Evolutionary conservation across 352 stramenopile genomes (phyloP), one percentile per base, ranked within the genome.

Genomic region (Blastocystis sp.): DNA sequence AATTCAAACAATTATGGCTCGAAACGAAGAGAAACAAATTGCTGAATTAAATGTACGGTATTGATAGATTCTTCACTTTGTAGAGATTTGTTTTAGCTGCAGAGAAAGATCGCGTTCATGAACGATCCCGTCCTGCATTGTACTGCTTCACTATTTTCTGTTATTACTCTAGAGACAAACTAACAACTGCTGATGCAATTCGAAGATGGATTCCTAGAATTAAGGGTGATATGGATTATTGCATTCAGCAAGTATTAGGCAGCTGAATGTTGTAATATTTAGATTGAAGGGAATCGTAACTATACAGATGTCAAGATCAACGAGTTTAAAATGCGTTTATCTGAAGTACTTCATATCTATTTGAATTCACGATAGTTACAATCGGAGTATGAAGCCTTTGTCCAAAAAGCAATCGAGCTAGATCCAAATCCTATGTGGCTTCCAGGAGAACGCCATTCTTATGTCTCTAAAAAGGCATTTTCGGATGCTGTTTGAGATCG

Each of bases 11-110:
- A 20, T 20, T 26, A 85, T 85, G 73, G 73, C 73, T 43, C 54
- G 73, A 85, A 85, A 85, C 63, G n/a, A 85, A 26, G 73, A 85
- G 53, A 85, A 85, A 37, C 73, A 85, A 24, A 64, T 64, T 45
- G 43, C 43, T 68, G 73, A 85, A n/a, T 68, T 85, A 45, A 85
- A 85, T 85, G 73, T 85, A 26, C 26, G 2, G 1, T 7, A 3
- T 24, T 20, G 16, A 3, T 30, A 13, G 16, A 37, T 7, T 9
- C 24, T 1, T 11, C 34, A n/a, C 30, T 37, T 0, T 9, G 30
- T 68, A 85, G 73, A 66, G 73, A 65, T 85, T 85, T 69, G 50
- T 85, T 39, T 43, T 85, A 30, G 50, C 73, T 5, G 63, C 59
- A 20, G 73, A 85, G 73, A 85, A 85, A 34, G 73, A 85, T 68